A percentile compares a stretch with the other conserved stretches of the same genome.
Conservation (phyloP, 1,139 yeast species). For the Ashbya aceris region DNA sequence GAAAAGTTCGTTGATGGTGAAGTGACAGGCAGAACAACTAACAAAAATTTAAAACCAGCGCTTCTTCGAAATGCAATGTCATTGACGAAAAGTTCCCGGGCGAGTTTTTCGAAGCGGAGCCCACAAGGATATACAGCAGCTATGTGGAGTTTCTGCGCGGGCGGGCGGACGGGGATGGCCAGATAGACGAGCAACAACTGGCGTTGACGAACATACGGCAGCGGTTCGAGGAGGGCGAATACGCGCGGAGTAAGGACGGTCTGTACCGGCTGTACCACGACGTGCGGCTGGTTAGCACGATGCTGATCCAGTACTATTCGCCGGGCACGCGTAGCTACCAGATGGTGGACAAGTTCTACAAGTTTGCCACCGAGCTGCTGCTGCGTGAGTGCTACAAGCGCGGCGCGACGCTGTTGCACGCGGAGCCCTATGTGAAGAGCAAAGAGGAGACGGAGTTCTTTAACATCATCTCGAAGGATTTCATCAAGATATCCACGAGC, state of each 20-base stretch:
- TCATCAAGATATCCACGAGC: conserved; percentile 52
- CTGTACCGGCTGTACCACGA: conserved; percentile 63
- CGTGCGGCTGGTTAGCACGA: conserved; percentile 52
- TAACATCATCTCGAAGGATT: conserved; percentile 42
- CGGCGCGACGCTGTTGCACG: conserved; percentile 28
- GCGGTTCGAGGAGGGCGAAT: conserved; percentile 31
- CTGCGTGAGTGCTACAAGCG: conserved; percentile 60
- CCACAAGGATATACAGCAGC: conserved; percentile 37
- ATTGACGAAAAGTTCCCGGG: conserved; percentile 38
- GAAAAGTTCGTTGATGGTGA: background rate
- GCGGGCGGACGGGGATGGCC: conserved; percentile 20
- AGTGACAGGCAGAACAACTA: conserved; percentile 6
- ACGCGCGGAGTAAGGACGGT: conserved; percentile 30
- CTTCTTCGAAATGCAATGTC: conserved; percentile 30
- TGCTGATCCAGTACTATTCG: conserved; percentile 39
- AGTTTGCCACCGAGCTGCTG: conserved; percentile 58
- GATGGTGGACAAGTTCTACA: conserved; percentile 59
- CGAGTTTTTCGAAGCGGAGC: conserved; percentile 39
- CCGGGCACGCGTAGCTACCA: conserved; percentile 52
- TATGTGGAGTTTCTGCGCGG: conserved; percentile 32
- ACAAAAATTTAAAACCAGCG: conserved; percentile 12
- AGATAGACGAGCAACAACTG: conserved; percentile 19
- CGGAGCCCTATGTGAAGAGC: conserved; percentile 11
- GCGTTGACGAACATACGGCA: conserved; percentile 29
- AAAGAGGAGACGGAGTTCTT: conserved; percentile 25